Evolutionary conservation across 139 green algal genomes (phyloP).

Genomic region (Micractinium sp.): DNA sequence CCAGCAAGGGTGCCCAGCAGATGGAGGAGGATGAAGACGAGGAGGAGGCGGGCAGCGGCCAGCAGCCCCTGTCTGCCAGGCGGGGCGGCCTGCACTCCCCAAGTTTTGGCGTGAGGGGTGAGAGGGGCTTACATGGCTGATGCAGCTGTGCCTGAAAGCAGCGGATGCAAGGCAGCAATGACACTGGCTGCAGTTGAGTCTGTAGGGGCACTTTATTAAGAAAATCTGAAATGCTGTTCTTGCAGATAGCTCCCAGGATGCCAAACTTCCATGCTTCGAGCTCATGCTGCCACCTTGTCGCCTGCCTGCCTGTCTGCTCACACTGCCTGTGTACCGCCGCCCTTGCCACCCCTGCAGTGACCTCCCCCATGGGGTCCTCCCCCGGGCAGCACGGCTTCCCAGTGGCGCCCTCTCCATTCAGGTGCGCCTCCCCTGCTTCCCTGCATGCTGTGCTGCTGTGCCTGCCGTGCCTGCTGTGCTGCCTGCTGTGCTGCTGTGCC

Average conservation of each 20-base stretch:
- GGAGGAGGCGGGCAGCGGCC: neutral
- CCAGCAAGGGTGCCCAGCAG: no score
- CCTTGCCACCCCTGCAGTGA: neutral
- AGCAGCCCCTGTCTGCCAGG: neutral
- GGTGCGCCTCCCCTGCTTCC: neutral
- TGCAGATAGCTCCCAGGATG: neutral
- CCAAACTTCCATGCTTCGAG: no score
- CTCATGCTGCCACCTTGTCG: neutral
- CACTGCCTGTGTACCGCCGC: neutral
- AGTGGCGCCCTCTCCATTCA: slow-evolving; percentile 26
- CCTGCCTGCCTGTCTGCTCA: neutral
- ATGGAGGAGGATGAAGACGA: neutral
- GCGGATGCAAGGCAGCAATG: neutral
- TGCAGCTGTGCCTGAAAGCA: neutral
- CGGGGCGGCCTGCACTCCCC: neutral
- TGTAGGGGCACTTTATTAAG: neutral
- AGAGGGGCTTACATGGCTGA: neutral
- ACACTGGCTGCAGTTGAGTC: no score
- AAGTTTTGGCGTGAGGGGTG: neutral
- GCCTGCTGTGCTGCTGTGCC: neutral
- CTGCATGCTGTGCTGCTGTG: neutral
- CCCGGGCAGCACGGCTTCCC: slow-evolving; percentile 18
- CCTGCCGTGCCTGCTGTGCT: neutral
- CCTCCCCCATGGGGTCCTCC: neutral
- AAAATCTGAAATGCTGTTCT: neutral